Conservation (phyloP, 345 rosid genomes). For the thale cress (Arabidopsis thaliana) region DNA sequence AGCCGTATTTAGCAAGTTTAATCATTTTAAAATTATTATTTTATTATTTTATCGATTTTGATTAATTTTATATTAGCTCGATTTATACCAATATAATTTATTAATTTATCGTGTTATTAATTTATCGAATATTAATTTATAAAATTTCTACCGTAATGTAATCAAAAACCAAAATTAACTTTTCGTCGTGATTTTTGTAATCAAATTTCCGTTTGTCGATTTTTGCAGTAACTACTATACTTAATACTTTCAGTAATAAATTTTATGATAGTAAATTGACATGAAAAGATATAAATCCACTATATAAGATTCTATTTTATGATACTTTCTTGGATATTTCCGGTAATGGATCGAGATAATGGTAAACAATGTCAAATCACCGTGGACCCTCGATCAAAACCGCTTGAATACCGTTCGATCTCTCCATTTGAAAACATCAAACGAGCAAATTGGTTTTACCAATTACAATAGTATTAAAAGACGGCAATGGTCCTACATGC, state of each 20-base stretch:
- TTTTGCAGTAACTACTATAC: neutral
- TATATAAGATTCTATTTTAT: constrained; percentile 12
- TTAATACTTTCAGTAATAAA: neutral
- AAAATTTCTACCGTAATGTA: too few species aligned
- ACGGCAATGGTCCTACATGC: constrained; percentile 29
- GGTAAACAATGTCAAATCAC: constrained; percentile 24
- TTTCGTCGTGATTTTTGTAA: neutral
- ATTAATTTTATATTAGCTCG: too few species aligned
- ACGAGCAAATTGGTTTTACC: neutral
- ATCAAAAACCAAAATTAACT: too few species aligned
- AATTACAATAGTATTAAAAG: constrained; percentile 27
- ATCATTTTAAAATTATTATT: too few species aligned
- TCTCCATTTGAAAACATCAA: constrained; percentile 23
- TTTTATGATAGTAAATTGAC: neutral
- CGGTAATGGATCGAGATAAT: constrained; percentile 6
- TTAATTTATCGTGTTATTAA: too few species aligned
- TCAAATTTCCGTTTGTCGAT: neutral
- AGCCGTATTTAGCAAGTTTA: too few species aligned
- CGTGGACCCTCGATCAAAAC: constrained; percentile 30
- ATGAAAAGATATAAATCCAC: neutral
- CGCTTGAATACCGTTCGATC: constrained; percentile 30
- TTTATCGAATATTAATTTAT: too few species aligned
- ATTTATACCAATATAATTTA: too few species aligned
- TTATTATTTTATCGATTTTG: too few species aligned
- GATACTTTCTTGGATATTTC: neutral